Percentiles rank a stretch among this genome's conserved stretches.
Evolutionary conservation across 331 rosid species (phyloP).

Genomic region (Stylosanthes scabra): DNA sequence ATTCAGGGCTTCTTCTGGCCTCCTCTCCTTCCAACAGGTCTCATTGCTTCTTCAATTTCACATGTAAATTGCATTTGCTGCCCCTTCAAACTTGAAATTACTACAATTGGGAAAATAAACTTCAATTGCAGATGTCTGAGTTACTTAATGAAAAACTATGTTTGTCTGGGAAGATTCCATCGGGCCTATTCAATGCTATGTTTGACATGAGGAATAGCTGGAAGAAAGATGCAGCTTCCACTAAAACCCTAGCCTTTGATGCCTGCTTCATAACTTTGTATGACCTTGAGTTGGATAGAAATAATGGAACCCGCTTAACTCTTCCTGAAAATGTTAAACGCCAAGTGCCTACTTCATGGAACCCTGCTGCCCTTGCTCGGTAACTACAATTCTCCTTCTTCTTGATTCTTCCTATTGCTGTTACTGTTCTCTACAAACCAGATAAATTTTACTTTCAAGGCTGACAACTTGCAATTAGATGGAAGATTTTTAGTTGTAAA

Average conservation of each 20-base stretch:
- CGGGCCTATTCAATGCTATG: conserved; percentile 65
- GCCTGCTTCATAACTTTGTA: conserved; percentile 70
- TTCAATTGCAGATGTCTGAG: conserved; percentile 76
- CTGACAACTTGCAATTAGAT: no score
- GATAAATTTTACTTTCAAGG: no score
- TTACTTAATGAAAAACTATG: conserved; percentile 52
- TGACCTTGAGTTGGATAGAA: conserved; percentile 59
- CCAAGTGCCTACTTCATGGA: conserved; percentile 69
- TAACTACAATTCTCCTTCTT: no score
- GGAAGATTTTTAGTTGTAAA: no score
- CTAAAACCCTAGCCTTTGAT: conserved; percentile 61
- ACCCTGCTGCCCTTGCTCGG: conserved; percentile 78
- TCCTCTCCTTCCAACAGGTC: conserved; percentile 65
- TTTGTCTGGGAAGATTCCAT: conserved; percentile 67
- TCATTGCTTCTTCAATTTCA: no score
- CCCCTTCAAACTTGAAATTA: no score
- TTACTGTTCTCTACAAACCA: no score
- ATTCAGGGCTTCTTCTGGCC: conserved; percentile 61
- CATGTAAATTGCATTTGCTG: no score
- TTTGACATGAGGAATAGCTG: conserved; percentile 60
- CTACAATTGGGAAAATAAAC: no score
- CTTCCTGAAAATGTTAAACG: conserved; percentile 52
- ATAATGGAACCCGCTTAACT: conserved; percentile 33
- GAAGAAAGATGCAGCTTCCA: conserved; percentile 68
- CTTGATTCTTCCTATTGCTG: no score